A percentile compares a stretch with the other conserved stretches of the same genome.
Conservation (phyloP, 148 eudicot genomes). For the Mesembryanthemum crystallinum region DNA sequence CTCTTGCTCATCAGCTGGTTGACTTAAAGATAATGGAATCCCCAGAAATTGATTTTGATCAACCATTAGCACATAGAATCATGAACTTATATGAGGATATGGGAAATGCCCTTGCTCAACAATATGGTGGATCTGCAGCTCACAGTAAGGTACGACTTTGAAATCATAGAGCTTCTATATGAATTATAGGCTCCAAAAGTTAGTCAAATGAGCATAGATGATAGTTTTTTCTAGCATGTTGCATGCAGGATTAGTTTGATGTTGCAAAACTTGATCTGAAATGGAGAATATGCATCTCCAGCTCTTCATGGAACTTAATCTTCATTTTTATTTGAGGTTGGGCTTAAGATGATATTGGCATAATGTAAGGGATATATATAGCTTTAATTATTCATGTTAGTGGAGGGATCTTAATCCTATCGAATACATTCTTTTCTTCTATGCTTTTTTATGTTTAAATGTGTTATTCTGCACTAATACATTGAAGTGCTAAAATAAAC, state of each 20-base stretch:
- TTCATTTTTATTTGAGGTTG: too few relatives aligned
- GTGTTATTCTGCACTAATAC: too few relatives aligned
- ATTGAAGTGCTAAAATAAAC: too few relatives aligned
- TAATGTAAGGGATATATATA: too few relatives aligned
- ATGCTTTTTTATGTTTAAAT: too few relatives aligned
- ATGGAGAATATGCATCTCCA: neutral
- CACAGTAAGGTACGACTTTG: slow-evolving; percentile 76
- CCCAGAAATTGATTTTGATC: slow-evolving; percentile 42
- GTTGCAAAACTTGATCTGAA: neutral
- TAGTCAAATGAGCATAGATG: neutral
- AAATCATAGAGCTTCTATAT: neutral
- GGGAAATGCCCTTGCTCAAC: slow-evolving; percentile 82
- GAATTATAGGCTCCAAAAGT: slow-evolving; percentile 6
- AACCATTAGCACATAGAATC: slow-evolving; percentile 56
- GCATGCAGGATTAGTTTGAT: slow-evolving; percentile 3
- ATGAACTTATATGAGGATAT: slow-evolving; percentile 72
- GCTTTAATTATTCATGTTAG: too few relatives aligned
- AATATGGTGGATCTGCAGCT: slow-evolving; percentile 95
- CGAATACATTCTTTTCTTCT: too few relatives aligned
- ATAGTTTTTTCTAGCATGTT: too few relatives aligned
- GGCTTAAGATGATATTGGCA: too few relatives aligned
- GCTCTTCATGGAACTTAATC: too few relatives aligned
- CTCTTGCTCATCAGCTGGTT: slow-evolving; percentile 78
- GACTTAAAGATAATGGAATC: slow-evolving; percentile 49
- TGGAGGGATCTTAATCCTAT: too few relatives aligned